Evolutionary conservation across 176 grass and related monocot species (phyloP).

Genomic region (Carex parvula): DNA sequence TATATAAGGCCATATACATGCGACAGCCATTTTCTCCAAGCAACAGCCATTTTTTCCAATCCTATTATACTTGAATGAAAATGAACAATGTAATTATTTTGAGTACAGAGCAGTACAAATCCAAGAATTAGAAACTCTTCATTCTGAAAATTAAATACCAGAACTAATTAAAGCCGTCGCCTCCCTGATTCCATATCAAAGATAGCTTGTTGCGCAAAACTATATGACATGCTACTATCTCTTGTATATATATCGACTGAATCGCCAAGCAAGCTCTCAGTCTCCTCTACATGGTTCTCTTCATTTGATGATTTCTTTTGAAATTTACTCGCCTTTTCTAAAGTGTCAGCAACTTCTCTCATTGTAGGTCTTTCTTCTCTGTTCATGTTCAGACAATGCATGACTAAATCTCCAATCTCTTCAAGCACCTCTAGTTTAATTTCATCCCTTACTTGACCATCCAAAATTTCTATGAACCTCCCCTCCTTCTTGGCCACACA

Average conservation of each 20-base stretch:
- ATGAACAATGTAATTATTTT: too few relatives aligned
- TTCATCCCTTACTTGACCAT: constrained; percentile 36
- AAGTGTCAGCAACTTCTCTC: constrained; percentile 50
- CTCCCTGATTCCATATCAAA: constrained; percentile 36
- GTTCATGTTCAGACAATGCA: constrained; percentile 50
- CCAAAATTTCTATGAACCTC: constrained; percentile 40
- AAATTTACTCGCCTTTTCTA: constrained; percentile 42
- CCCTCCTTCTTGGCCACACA: constrained; percentile 25
- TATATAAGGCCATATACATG: too few relatives aligned
- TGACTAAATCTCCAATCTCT: constrained; percentile 40
- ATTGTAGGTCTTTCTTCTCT: constrained; percentile 58
- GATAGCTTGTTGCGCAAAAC: constrained; percentile 28
- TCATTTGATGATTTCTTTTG: constrained; percentile 24
- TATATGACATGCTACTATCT: constrained; percentile 11
- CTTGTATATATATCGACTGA: constrained; percentile 15
- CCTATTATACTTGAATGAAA: too few relatives aligned
- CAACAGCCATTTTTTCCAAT: too few relatives aligned
- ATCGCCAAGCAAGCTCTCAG: constrained; percentile 40
- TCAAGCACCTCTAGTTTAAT: constrained; percentile 28
- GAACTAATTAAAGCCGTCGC: background rate
- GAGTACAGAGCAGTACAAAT: background rate
- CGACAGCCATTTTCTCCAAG: too few relatives aligned
- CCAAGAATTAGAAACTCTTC: background rate
- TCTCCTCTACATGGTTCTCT: constrained; percentile 28
- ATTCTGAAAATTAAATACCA: background rate